phyloP scores from a whole-genome alignment of 208 protist genomes.

The Perkinsela sp. region DNA sequence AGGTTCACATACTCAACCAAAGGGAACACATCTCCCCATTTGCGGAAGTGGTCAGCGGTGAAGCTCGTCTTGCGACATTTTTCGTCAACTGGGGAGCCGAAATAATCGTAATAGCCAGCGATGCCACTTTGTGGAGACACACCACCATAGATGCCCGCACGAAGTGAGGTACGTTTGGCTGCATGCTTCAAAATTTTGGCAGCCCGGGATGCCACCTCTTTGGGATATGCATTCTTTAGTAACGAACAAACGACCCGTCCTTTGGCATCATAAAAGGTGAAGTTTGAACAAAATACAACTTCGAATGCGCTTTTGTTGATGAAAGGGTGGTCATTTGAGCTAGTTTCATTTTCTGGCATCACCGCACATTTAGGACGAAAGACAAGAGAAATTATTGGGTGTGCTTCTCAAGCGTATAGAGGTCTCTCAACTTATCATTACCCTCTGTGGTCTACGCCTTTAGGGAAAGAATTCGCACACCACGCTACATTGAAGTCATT shows the following conservation, averaged over 20 bases:
- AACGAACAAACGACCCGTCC: slow-evolving; percentile 26
- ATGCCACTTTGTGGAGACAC: slow-evolving; percentile 46
- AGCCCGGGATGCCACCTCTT: slow-evolving; percentile 19
- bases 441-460: too few species aligned
- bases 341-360: too few species aligned
- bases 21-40: slow-evolving; percentile 40
- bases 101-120: slow-evolving; percentile 62
- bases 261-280: slow-evolving; percentile 21
- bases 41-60: slow-evolving; percentile 23
- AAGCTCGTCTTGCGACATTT: slow-evolving; percentile 59
- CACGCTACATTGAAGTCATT: too few species aligned
- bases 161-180: slow-evolving; percentile 21
- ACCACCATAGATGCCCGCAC: slow-evolving; percentile 37
- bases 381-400: too few species aligned
- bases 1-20: slow-evolving; percentile 55
- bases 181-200: slow-evolving; percentile 26
- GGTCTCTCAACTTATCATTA: too few species aligned
- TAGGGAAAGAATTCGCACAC: too few species aligned
- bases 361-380: too few species aligned
- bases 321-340: not conserved
- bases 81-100: slow-evolving; percentile 34
- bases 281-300: not conserved
- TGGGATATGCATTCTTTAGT: slow-evolving; percentile 22
- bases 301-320: not conserved
- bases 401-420: too few species aligned